Evolutionary conservation across 2,329 filamentous ascomycete genomes (phyloP).

Genomic region (Penicillium sp.): DNA sequence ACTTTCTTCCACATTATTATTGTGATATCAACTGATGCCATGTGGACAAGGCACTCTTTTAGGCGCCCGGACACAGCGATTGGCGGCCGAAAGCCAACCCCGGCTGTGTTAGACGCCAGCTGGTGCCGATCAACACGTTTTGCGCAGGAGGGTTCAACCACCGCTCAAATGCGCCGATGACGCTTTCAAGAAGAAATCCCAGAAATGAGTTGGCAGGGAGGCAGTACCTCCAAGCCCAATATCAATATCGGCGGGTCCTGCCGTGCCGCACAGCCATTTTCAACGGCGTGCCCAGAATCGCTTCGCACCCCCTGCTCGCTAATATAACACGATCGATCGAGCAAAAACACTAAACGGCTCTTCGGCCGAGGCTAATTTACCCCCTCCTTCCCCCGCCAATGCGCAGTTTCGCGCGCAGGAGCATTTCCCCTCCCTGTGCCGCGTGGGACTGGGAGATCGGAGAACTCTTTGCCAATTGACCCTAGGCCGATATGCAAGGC

Average conservation of each 20-base stretch:
- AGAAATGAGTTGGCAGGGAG: slow-evolving; percentile 11
- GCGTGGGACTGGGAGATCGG: neutral
- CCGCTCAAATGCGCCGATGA: neutral
- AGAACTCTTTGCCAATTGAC: slow-evolving; percentile 5
- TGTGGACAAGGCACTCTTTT: slow-evolving; percentile 14
- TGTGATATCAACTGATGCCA: slow-evolving; percentile 7
- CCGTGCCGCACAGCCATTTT: slow-evolving; percentile 13
- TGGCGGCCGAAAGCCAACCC: slow-evolving; percentile 12
- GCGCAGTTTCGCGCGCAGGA: slow-evolving; percentile 12
- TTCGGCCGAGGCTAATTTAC: neutral
- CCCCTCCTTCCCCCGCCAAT: slow-evolving; percentile 3
- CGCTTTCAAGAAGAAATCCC: slow-evolving; percentile 2
- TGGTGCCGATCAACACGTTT: slow-evolving; percentile 7
- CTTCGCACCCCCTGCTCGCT: slow-evolving; percentile 9
- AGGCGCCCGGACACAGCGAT: slow-evolving; percentile 19
- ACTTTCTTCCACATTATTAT: too few relatives aligned
- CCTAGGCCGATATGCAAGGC: slow-evolving; percentile 17
- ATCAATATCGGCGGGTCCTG: slow-evolving; percentile 12
- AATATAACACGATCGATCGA: slow-evolving; percentile 7
- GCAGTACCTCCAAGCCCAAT: slow-evolving; percentile 13
- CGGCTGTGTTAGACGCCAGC: slow-evolving; percentile 5
- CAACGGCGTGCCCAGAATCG: slow-evolving; percentile 10
- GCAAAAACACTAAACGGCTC: neutral
- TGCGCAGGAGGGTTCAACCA: slow-evolving; percentile 9
- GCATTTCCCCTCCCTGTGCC: slow-evolving; percentile 3